These are phyloP conservation scores for Marasmius fiardii DNA, from an alignment of 1,284 basidiomycete species.

Conservation along the genomic window DNA sequence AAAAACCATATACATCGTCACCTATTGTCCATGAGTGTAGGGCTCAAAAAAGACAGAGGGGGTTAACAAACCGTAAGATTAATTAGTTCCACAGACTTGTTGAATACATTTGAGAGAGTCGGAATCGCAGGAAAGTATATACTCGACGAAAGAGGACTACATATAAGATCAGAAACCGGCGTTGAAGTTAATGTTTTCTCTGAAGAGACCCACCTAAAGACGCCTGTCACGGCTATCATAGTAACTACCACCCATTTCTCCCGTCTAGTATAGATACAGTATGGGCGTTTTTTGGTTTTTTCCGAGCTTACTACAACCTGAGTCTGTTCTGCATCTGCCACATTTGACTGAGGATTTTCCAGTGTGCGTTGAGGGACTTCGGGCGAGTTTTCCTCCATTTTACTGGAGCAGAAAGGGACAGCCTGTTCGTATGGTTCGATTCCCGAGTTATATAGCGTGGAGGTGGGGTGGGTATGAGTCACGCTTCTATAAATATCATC, in stretches of 20 bases:
- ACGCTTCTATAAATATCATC: too few species aligned
- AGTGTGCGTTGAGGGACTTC: too few species aligned
- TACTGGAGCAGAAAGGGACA: too few species aligned
- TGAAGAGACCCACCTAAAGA: conserved; percentile 3
- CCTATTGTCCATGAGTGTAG: conserved; percentile 20
- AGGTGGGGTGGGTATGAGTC: too few species aligned
- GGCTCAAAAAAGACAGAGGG: background rate
- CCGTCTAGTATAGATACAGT: conserved; percentile 5
- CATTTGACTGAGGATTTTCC: too few species aligned
- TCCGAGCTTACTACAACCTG: background rate
- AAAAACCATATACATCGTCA: conserved; percentile 76
- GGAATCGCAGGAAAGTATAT: conserved; percentile 81
- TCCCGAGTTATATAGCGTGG: too few species aligned
- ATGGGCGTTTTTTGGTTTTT: background rate
- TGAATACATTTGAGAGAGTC: conserved; percentile 55
- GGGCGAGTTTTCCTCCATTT: too few species aligned
- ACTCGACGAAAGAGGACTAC: conserved; percentile 68
- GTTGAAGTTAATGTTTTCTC: background rate
- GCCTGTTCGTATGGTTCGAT: too few species aligned
- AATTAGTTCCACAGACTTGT: conserved; percentile 63
- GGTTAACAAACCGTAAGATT: conserved; percentile 49
- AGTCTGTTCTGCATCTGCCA: too few species aligned
- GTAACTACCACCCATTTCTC: conserved; percentile 11
- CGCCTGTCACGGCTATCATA: conserved; percentile 5
- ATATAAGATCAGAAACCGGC: background rate